Evolutionary conservation across 2,329 filamentous ascomycete species (phyloP).

Genomic region (Trichoderma sp.): DNA sequence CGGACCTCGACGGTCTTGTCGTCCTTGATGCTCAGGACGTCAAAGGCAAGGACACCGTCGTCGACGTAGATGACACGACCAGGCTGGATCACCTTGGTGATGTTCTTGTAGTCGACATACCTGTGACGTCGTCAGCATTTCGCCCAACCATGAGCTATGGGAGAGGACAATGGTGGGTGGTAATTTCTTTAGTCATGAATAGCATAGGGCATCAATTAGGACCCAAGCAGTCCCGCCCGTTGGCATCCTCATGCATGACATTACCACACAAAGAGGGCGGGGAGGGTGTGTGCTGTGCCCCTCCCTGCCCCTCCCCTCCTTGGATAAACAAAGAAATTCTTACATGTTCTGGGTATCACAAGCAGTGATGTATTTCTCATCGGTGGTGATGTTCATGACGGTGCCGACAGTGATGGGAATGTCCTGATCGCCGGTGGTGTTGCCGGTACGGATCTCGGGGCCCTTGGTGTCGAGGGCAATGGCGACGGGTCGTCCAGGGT

Average conservation of each 20-base stretch:
- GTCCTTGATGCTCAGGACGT: constrained; percentile 85
- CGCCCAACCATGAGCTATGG: not conserved
- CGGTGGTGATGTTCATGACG: constrained; percentile 94
- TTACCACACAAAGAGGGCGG: not conserved
- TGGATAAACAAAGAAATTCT: constrained; percentile 36
- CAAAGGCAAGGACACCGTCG: constrained; percentile 95
- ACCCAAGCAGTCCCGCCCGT: not conserved
- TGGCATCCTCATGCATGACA: not conserved
- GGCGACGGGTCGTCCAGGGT: constrained; percentile 83
- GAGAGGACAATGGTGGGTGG: not conserved
- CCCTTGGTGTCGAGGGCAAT: constrained; percentile 84
- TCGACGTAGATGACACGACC: constrained; percentile 98
- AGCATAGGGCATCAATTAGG: not conserved
- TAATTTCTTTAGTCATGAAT: not conserved
- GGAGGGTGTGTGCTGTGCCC: not conserved
- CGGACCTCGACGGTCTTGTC: constrained; percentile 84
- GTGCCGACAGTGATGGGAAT: constrained; percentile 81
- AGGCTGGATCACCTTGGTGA: constrained; percentile 92
- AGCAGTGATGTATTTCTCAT: constrained; percentile 83
- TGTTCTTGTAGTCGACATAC: constrained; percentile 99
- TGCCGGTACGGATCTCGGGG: constrained; percentile 62
- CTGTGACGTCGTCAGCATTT: constrained; percentile 44
- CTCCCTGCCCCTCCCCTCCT: not conserved
- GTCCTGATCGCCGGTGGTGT: constrained; percentile 83
- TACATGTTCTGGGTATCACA: constrained; percentile 94